A percentile compares a stretch with the other conserved stretches of the same genome.
Evolutionary conservation across 2,329 filamentous ascomycete species (phyloP).

Genomic region (Domatiomyces globalis): DNA sequence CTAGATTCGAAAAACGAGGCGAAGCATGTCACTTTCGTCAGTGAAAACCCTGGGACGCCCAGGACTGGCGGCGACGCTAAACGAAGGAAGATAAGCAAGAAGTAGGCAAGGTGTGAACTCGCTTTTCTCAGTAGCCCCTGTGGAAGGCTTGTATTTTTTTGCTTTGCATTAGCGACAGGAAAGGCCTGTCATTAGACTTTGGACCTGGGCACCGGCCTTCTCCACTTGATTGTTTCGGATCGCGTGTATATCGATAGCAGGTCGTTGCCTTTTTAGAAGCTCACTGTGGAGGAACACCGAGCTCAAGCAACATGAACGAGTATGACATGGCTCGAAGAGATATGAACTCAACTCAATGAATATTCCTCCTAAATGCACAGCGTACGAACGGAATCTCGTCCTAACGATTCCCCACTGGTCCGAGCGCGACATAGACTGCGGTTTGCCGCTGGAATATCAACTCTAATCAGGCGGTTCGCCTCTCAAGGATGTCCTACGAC

Average conservation of each 20-base stretch:
- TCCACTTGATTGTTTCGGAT: neutral
- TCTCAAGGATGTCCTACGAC: neutral
- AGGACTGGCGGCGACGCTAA: conserved; percentile 1
- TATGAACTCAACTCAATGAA: neutral
- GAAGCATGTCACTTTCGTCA: neutral
- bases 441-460: neutral
- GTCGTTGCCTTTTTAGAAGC: neutral
- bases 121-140: neutral
- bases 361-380: neutral
- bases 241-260: neutral
- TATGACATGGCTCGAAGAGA: neutral
- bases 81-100: conserved; percentile 8
- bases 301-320: neutral
- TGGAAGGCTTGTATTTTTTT: neutral
- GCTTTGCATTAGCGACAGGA: neutral
- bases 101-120: conserved; percentile 1
- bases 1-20: neutral
- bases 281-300: neutral
- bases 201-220: neutral
- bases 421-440: neutral
- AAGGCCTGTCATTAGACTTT: neutral
- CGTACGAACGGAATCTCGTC: neutral
- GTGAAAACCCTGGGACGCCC: neutral
- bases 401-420: neutral
- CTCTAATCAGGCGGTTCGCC: neutral